Evolutionary conservation across 129 eudicot genomes (phyloP).

Genomic region (Pittosporum tobira): DNA sequence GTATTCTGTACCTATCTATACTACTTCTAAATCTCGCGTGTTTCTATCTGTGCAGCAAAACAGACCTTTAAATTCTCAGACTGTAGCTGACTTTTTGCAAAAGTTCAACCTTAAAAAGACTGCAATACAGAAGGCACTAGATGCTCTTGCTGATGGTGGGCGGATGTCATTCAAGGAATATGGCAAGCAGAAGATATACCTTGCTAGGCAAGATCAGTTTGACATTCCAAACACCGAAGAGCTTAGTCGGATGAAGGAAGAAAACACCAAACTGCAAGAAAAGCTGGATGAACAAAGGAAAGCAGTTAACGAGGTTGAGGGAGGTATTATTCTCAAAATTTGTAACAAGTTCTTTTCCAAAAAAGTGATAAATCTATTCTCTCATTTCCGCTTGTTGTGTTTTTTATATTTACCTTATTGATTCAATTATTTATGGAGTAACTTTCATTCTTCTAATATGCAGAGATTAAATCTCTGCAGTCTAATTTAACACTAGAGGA

Average conservation of each 20-base stretch:
- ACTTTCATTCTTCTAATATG: constrained; percentile 4
- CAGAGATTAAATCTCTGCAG: constrained; percentile 85
- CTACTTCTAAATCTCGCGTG: not conserved
- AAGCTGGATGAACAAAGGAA: constrained; percentile 56
- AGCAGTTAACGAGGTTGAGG: constrained; percentile 64
- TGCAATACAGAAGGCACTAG: constrained; percentile 84
- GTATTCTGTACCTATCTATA: not conserved
- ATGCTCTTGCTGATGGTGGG: constrained; percentile 77
- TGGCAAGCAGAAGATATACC: constrained; percentile 94
- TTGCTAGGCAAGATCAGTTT: constrained; percentile 92
- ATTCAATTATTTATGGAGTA: not conserved
- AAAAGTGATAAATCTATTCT: not conserved
- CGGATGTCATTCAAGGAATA: constrained; percentile 85
- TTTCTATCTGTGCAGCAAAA: constrained; percentile 62
- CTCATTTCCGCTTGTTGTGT: not conserved
- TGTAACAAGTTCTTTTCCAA: not conserved
- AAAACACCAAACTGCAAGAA: constrained; percentile 64
- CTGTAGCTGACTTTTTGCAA: constrained; percentile 82
- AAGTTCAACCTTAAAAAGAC: constrained; percentile 88
- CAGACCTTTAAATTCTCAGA: constrained; percentile 84
- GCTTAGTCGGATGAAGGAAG: constrained; percentile 84
- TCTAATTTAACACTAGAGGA: constrained; percentile 83
- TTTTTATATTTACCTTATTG: not conserved
- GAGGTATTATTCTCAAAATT: constrained; percentile 38
- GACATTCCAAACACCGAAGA: constrained; percentile 88